A percentile compares a stretch with the other conserved stretches of the same genome.
Evolutionary conservation across 345 rosid genomes (phyloP).

Genomic region (Viola odorata): DNA sequence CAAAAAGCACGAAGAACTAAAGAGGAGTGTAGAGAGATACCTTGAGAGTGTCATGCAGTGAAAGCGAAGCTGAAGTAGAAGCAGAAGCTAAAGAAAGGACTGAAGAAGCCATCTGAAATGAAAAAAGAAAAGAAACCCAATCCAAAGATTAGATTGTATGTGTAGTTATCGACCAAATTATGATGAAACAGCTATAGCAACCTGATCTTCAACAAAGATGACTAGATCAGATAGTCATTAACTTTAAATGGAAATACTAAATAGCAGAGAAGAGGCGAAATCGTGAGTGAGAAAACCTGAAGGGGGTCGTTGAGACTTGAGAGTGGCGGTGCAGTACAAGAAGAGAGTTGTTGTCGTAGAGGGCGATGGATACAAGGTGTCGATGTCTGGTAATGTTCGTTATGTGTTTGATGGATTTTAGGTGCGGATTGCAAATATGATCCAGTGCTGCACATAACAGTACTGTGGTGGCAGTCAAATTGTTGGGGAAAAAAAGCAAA

Average conservation of each 20-base stretch:
- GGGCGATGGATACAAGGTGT: neutral
- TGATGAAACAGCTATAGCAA: too few species aligned
- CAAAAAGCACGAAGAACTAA: neutral
- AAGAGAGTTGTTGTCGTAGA: neutral
- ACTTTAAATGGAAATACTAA: too few species aligned
- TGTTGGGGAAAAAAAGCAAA: too few species aligned
- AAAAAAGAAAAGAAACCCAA: too few species aligned
- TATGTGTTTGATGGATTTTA: neutral
- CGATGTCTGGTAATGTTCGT: neutral
- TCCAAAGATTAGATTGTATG: too few species aligned
- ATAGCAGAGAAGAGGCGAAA: too few species aligned
- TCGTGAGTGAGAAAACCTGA: neutral
- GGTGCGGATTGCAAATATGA: neutral
- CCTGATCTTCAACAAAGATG: too few species aligned
- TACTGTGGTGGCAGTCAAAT: too few species aligned
- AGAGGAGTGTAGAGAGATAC: constrained; percentile 23
- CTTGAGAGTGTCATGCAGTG: constrained; percentile 50
- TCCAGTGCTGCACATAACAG: too few species aligned
- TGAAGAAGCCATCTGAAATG: constrained; percentile 53
- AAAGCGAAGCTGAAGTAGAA: constrained; percentile 39
- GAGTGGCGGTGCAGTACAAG: neutral
- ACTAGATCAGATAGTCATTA: too few species aligned
- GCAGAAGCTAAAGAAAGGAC: constrained; percentile 53
- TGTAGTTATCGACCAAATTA: too few species aligned
- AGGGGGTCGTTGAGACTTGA: neutral